Evolutionary conservation across 2,329 filamentous ascomycete genomes (phyloP).

Genomic region (Elsinoe fawcettii): DNA sequence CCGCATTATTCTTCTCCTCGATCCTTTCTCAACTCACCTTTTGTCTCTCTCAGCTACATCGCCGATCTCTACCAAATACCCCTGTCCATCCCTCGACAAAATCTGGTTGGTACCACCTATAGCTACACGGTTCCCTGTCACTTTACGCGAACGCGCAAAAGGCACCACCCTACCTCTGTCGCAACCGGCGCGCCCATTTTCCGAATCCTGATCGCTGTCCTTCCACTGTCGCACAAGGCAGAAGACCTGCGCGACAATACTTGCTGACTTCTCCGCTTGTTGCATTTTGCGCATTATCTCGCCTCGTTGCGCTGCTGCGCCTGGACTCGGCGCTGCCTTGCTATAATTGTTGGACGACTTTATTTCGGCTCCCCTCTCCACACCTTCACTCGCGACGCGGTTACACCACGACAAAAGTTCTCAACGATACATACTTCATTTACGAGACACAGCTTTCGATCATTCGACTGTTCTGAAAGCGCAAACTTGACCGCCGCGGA

Average conservation of each 20-base stretch:
- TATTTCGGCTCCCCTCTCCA: not conserved
- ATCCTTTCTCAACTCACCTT: not conserved
- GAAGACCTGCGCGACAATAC: not conserved
- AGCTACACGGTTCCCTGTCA: not conserved
- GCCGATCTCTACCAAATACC: conserved; percentile 1
- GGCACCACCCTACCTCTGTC: conserved; percentile 2
- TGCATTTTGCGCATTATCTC: not conserved
- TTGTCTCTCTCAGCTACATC: not conserved
- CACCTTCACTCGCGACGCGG: not conserved
- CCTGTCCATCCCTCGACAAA: not conserved
- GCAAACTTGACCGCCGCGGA: not conserved
- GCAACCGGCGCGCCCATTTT: conserved; percentile 3
- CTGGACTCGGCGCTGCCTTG: not conserved
- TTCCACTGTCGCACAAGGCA: conserved; percentile 5
- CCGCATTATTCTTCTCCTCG: not conserved
- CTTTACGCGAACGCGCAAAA: conserved; percentile 10
- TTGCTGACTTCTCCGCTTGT: not conserved
- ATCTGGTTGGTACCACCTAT: conserved; percentile 8
- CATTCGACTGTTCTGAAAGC: not conserved
- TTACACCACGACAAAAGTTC: not conserved
- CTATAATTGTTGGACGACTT: not conserved
- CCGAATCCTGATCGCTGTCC: not conserved
- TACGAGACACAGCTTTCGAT: not conserved
- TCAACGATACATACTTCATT: not conserved
- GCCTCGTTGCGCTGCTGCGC: not conserved